A percentile compares a stretch with the other conserved stretches of the same genome.
Evolutionary conservation across 805 yeast genomes (phyloP).

Genomic region (Saccharomycopsis fibuligera): DNA sequence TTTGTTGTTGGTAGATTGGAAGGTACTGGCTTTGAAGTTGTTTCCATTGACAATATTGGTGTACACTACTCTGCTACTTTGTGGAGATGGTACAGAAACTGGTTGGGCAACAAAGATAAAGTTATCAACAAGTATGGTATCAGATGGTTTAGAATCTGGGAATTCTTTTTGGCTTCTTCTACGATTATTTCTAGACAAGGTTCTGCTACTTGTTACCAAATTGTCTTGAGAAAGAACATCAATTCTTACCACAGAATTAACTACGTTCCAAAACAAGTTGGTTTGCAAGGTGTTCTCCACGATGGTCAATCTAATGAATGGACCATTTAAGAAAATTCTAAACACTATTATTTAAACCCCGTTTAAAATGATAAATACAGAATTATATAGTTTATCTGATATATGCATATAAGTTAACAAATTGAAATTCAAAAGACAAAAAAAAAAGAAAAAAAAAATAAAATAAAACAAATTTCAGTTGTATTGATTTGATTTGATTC

Average conservation of each 20-base stretch:
- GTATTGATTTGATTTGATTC: no score
- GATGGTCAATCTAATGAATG: conserved; percentile 33
- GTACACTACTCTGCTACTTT: conserved; percentile 87
- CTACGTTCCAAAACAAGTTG: conserved; percentile 73
- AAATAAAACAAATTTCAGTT: no score
- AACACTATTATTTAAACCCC: background rate
- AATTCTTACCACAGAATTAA: conserved; percentile 80
- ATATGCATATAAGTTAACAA: no score
- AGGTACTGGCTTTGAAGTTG: conserved; percentile 81
- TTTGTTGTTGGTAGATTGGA: conserved; percentile 74
- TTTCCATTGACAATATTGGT: conserved; percentile 80
- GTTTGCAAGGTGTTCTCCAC: conserved; percentile 52
- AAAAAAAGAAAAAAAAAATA: no score
- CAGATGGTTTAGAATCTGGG: conserved; percentile 93
- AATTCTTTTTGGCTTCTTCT: conserved; percentile 77
- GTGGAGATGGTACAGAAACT: conserved; percentile 93
- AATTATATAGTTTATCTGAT: no score
- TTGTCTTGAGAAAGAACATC: conserved; percentile 82
- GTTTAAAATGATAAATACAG: no score
- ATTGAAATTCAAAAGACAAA: no score
- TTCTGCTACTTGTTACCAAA: conserved; percentile 86
- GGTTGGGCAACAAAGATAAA: conserved; percentile 77
- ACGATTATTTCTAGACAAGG: conserved; percentile 88
- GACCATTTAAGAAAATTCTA: conserved; percentile 10
- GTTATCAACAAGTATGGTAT: conserved; percentile 75